These are phyloP conservation scores for Cryptococcus deneoformans DNA, from an alignment of 1,284 basidiomycete species.

Conservation along the genomic window DNA sequence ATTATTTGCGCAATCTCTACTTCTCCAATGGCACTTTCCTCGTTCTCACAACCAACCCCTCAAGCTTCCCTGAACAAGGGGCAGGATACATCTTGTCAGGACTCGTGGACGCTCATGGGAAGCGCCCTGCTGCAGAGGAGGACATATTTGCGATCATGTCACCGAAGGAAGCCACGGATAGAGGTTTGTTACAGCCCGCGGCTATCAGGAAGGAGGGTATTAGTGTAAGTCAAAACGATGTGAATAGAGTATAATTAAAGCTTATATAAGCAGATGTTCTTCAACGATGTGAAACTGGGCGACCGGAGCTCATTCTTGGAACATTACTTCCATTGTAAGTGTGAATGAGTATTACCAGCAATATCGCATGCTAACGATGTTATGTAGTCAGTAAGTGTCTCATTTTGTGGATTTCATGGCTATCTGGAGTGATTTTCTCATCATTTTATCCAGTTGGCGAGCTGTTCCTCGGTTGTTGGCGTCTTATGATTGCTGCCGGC, in stretches of 20 bases:
- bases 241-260: not conserved
- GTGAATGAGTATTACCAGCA: not conserved
- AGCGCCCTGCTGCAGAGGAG: slow-evolving; percentile 15
- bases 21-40: slow-evolving; percentile 33
- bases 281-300: slow-evolving; percentile 16
- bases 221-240: slow-evolving; percentile 12
- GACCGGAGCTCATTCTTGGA: slow-evolving; percentile 20
- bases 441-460: slow-evolving; percentile 17
- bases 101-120: slow-evolving; percentile 8
- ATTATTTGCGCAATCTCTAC: slow-evolving; percentile 59
- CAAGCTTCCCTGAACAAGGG: slow-evolving; percentile 21
- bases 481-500: slow-evolving; percentile 23
- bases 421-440: too few species aligned
- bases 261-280: slow-evolving; percentile 15
- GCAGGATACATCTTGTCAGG: slow-evolving; percentile 14
- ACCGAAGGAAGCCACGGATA: slow-evolving; percentile 45
- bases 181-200: slow-evolving; percentile 13
- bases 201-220: slow-evolving; percentile 23
- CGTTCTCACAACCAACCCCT: slow-evolving; percentile 33
- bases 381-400: slow-evolving; percentile 18
- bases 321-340: slow-evolving; percentile 37
- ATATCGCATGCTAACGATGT: not conserved
- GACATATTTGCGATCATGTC: slow-evolving; percentile 18
- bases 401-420: too few species aligned
- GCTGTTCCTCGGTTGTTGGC: slow-evolving; percentile 35